A percentile compares a stretch with the other conserved stretches of the same genome.
Conservation (phyloP, 768 basidiomycete species). For the Cubamyces sp. region DNA sequence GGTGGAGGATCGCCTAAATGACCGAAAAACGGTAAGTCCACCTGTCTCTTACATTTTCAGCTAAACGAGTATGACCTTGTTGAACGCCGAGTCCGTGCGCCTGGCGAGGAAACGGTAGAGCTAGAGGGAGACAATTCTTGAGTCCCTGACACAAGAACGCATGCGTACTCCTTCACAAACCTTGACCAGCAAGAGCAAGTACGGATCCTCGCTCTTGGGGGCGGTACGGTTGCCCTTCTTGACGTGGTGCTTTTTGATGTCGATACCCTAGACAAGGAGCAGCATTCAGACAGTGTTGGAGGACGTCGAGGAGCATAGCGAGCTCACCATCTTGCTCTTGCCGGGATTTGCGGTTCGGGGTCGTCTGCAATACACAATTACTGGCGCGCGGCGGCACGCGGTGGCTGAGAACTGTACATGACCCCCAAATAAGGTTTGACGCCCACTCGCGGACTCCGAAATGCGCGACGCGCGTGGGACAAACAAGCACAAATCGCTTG, state of each 20-base stretch:
- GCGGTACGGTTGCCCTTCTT: constrained; percentile 94
- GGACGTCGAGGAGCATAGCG: constrained; percentile 41
- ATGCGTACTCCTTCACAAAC: constrained; percentile 45
- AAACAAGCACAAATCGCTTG: constrained; percentile 37
- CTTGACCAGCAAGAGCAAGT: constrained; percentile 97
- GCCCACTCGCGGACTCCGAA: constrained; percentile 31
- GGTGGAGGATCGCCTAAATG: constrained; percentile 84
- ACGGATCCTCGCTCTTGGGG: constrained; percentile 99
- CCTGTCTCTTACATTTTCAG: constrained; percentile 7
- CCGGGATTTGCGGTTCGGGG: constrained; percentile 51
- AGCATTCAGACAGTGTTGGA: constrained; percentile 11
- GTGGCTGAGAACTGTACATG: constrained; percentile 76
- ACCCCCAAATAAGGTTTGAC: constrained; percentile 42
- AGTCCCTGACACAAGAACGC: no score
- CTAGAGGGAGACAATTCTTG: constrained; percentile 43
- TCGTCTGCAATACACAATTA: constrained; percentile 38
- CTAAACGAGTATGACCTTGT: constrained; percentile 64
- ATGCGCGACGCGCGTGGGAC: constrained; percentile 9
- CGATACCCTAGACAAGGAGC: constrained; percentile 74
- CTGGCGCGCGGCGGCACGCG: constrained; percentile 20
- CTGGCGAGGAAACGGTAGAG: constrained; percentile 99
- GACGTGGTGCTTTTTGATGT: constrained; percentile 96
- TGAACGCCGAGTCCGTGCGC: constrained; percentile 94
- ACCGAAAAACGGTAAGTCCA: constrained; percentile 2
- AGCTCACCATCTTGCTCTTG: constrained; percentile 80